Conservation (phyloP, 768 basidiomycete species). For the Lentinula guzmanii region DNA sequence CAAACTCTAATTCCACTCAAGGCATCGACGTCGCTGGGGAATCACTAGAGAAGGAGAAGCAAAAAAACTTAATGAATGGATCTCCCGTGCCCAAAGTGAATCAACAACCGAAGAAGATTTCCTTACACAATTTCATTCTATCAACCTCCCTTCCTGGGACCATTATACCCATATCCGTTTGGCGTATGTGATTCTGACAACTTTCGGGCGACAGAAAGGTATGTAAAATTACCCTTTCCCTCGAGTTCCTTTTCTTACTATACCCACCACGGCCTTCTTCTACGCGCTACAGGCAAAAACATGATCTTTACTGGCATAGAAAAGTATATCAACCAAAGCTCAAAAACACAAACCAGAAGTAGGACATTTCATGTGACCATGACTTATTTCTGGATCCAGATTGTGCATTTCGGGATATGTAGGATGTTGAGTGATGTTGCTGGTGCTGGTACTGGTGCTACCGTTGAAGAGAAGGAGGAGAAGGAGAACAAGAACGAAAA, state of each 20-base stretch:
- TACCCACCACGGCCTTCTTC: too few relatives aligned
- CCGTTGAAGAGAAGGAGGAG: too few relatives aligned
- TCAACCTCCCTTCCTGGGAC: constrained; percentile 36
- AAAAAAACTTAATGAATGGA: constrained; percentile 29
- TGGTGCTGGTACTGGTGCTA: too few relatives aligned
- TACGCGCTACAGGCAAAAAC: constrained; percentile 27
- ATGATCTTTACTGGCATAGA: constrained; percentile 37
- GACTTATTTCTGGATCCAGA: constrained; percentile 48
- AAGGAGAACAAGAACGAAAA: background rate
- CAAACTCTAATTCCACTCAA: constrained; percentile 11
- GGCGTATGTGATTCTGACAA: constrained; percentile 33
- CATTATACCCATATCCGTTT: constrained; percentile 43
- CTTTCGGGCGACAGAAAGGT: constrained; percentile 38
- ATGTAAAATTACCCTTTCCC: background rate
- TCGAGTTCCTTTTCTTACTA: too few relatives aligned
- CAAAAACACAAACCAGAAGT: constrained; percentile 30
- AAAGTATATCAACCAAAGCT: constrained; percentile 29
- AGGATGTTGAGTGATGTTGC: background rate
- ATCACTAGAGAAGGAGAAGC: constrained; percentile 9
- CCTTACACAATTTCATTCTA: constrained; percentile 25
- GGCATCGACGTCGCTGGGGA: constrained; percentile 12
- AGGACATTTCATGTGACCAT: constrained; percentile 39
- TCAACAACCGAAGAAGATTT: constrained; percentile 22
- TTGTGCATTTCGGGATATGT: constrained; percentile 38
- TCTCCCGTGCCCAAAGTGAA: constrained; percentile 24